Conservation (phyloP, 2,329 filamentous ascomycete species). For the Davidsoniella neocaledoniae region DNA sequence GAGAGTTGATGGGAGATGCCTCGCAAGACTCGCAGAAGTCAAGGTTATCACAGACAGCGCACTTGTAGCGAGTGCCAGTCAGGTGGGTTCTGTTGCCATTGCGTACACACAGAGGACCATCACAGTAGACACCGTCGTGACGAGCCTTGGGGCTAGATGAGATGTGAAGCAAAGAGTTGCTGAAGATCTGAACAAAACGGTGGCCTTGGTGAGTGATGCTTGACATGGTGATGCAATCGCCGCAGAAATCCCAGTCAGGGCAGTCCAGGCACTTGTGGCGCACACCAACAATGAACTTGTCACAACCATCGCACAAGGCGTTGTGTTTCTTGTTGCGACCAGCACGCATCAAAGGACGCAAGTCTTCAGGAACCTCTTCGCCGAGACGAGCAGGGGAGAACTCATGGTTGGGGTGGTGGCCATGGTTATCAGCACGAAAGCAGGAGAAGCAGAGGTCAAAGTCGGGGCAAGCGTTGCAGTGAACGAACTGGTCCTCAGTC, state of each 20-base stretch:
- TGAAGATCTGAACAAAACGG: slow-evolving; percentile 61
- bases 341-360: slow-evolving; percentile 53
- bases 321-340: slow-evolving; percentile 71
- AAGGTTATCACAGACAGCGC: slow-evolving; percentile 81
- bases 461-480: slow-evolving; percentile 72
- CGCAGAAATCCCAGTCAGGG: slow-evolving; percentile 95
- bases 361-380: slow-evolving; percentile 40
- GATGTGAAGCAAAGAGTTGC: slow-evolving; percentile 35
- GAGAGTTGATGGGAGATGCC: slow-evolving; percentile 63
- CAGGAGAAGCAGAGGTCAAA: slow-evolving; percentile 82
- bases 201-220: slow-evolving; percentile 60
- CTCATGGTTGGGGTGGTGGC: slow-evolving; percentile 75
- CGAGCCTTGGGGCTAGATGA: slow-evolving; percentile 32
- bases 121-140: slow-evolving; percentile 83
- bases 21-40: slow-evolving; percentile 95
- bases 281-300: slow-evolving; percentile 63
- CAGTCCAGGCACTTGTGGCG: slow-evolving; percentile 95
- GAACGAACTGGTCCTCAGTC: slow-evolving; percentile 64
- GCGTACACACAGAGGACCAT: slow-evolving; percentile 67
- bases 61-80: slow-evolving; percentile 83
- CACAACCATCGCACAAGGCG: slow-evolving; percentile 88
- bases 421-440: slow-evolving; percentile 60
- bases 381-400: slow-evolving; percentile 55
- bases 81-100: slow-evolving; percentile 52
- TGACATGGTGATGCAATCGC: slow-evolving; percentile 52